Percentiles rank a stretch among this genome's conserved stretches.
Conservation (phyloP, 192 early-diverging fungal genomes). For the Paraglomus occultum region DNA sequence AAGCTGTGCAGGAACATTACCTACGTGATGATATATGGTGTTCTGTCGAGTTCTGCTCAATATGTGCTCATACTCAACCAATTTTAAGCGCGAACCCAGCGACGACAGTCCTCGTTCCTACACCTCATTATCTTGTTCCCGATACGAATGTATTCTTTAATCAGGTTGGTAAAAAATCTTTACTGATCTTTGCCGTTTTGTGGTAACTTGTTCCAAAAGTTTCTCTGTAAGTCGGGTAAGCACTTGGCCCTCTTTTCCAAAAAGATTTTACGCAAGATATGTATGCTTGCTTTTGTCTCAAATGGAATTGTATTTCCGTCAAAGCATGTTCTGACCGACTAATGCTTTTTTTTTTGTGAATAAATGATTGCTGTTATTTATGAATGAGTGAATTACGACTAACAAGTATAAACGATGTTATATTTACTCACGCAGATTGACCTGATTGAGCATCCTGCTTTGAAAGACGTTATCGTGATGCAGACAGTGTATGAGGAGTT, state of each 20-base stretch:
- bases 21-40: slow-evolving; percentile 95
- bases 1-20: slow-evolving; percentile 96
- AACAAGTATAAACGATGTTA: not conserved
- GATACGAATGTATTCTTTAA: slow-evolving; percentile 96
- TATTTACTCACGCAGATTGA: no score
- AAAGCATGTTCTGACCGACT: slow-evolving; percentile 11
- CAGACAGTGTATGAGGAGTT: slow-evolving; percentile 95
- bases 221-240: no score
- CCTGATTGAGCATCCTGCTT: slow-evolving; percentile 83
- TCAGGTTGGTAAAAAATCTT: slow-evolving; percentile 73
- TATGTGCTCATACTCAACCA: slow-evolving; percentile 44
- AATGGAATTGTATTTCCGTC: not conserved
- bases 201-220: no score
- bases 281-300: no score
- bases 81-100: slow-evolving; percentile 52
- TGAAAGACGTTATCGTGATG: slow-evolving; percentile 88
- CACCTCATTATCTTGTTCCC: slow-evolving; percentile 79
- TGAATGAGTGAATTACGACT: no score
- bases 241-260: no score
- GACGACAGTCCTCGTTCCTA: slow-evolving; percentile 46
- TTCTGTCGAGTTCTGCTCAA: slow-evolving; percentile 59
- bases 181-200: slow-evolving; percentile 34
- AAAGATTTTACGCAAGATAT: not conserved
- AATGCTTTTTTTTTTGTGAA: slow-evolving; percentile 21
- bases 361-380: no score